A percentile compares a stretch with the other conserved stretches of the same genome.
These are phyloP conservation scores for Fusarium decemcellulare DNA, from an alignment of 2,329 filamentous ascomycete genomes.

Conservation along the genomic window DNA sequence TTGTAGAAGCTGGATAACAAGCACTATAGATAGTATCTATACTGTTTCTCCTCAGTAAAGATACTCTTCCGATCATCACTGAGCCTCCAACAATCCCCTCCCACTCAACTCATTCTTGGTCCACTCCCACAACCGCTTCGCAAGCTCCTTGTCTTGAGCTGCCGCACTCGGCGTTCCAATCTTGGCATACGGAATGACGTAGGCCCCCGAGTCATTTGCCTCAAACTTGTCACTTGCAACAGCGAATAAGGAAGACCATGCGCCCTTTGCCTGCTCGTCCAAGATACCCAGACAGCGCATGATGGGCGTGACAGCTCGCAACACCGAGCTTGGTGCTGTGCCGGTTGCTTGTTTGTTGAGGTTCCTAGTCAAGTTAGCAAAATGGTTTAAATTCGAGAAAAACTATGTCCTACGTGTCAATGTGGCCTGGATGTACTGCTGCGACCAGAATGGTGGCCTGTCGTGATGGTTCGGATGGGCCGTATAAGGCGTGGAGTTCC, in stretches of 20 bases:
- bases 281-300: slow-evolving; percentile 3
- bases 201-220: background rate
- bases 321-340: background rate
- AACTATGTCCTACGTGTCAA: background rate
- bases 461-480: background rate
- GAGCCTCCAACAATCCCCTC: background rate
- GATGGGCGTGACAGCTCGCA: background rate
- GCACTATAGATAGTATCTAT: too few species aligned
- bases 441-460: background rate
- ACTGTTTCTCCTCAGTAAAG: too few species aligned
- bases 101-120: background rate
- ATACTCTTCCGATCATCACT: background rate
- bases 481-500: background rate
- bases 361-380: background rate
- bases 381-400: background rate
- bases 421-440: slow-evolving; percentile 1
- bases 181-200: slow-evolving; percentile 1
- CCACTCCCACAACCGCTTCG: background rate
- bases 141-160: background rate
- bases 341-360: slow-evolving; percentile 3
- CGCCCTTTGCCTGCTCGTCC: slow-evolving; percentile 2
- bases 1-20: too few species aligned
- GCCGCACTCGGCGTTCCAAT: background rate
- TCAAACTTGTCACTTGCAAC: background rate
- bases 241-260: background rate